Evolutionary conservation across 495 filamentous ascomycete genomes (phyloP).

Genomic region (Talaromyces liani): DNA sequence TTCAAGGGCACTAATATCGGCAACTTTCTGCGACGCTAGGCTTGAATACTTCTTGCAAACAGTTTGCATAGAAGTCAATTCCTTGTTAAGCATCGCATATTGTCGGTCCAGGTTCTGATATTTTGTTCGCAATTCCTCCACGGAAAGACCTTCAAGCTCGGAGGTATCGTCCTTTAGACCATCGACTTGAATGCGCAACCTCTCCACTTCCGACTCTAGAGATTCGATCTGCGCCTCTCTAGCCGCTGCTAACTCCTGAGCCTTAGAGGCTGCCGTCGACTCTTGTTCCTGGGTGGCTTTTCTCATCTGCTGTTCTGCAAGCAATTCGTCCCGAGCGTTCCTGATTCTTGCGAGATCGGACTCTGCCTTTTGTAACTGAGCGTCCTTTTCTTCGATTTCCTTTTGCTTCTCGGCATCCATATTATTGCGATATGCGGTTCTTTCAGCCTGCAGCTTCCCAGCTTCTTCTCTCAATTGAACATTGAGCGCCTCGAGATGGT

Average conservation of each 20-base stretch:
- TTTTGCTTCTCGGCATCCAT: constrained; percentile 70
- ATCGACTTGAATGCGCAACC: constrained; percentile 51
- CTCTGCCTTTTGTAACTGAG: constrained; percentile 72
- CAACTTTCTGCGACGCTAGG: constrained; percentile 77
- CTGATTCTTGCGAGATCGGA: constrained; percentile 80
- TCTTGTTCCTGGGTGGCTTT: constrained; percentile 75
- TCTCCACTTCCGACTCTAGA: constrained; percentile 72
- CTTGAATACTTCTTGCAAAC: constrained; percentile 81
- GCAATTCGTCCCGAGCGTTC: constrained; percentile 70
- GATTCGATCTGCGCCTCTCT: constrained; percentile 67
- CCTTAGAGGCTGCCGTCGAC: constrained; percentile 53
- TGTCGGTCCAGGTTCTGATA: constrained; percentile 67
- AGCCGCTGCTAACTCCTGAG: constrained; percentile 71
- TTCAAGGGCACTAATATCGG: constrained; percentile 65
- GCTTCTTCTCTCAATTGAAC: constrained; percentile 77
- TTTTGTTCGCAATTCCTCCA: constrained; percentile 66
- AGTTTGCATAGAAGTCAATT: constrained; percentile 76
- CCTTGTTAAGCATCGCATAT: constrained; percentile 75
- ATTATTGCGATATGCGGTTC: constrained; percentile 70
- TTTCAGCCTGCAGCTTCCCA: constrained; percentile 74
- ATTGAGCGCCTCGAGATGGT: constrained; percentile 84
- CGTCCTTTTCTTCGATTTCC: constrained; percentile 65
- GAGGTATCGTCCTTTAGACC: constrained; percentile 27
- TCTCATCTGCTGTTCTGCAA: constrained; percentile 72
- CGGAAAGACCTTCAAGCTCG: constrained; percentile 33